Base-by-base conservation (phyloP, 1,284 basidiomycete genomes). In the Cutaneotrichosporon daszewskae region DNA sequence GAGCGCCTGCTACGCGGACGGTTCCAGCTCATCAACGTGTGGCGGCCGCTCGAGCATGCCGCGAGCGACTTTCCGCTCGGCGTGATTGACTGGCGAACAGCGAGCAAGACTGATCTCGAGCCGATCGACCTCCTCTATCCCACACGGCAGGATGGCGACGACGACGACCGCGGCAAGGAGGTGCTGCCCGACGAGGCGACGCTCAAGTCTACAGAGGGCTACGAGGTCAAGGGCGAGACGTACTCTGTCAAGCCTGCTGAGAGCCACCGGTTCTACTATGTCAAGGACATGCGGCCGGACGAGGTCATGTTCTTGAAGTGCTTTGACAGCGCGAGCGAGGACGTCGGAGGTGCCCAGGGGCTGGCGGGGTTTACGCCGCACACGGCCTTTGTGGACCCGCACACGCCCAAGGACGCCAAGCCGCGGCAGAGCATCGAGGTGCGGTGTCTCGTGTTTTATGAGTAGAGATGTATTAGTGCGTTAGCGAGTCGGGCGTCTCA, bases 271-370 rank as follows among this genome's bases (percentile, higher is more conserved):
- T 47, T 46, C 29, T 53, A 47, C 51, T 53, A 53, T 20, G 41
- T 53, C 38, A 46, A 46, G 35, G 47, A 53, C 32, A 49, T 53
- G 51, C 24, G 17, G 3, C 51, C 51, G 4, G 47, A 49, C 38
- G 51, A 53, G 42, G 35, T 53, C 38, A 49, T 53, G 47, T 42
- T 53, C 42, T 31, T 53, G 41, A 53, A 53, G 47, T 49, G 47
- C 44, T 53, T 38, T 17, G 51, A 53, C 40, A 35, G 29, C 18
- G 27, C n/a, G 32, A 40, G 40, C 38, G 37, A 46, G 35, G 40
- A 43, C 33, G 24, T 32, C 3, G 42, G 43, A 8, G 44, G 41
- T 5, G 20, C n/a, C 18, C n/a, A 23, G 25, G 40, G 43, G 8
- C 14, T 45, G 5, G 47, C 47, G 3, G 51, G 47, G 14, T 49